Evolutionary conservation across 1,139 yeast genomes (phyloP), one percentile per base, ranked within the genome.

Genomic region (Protomyces inouyei): DNA sequence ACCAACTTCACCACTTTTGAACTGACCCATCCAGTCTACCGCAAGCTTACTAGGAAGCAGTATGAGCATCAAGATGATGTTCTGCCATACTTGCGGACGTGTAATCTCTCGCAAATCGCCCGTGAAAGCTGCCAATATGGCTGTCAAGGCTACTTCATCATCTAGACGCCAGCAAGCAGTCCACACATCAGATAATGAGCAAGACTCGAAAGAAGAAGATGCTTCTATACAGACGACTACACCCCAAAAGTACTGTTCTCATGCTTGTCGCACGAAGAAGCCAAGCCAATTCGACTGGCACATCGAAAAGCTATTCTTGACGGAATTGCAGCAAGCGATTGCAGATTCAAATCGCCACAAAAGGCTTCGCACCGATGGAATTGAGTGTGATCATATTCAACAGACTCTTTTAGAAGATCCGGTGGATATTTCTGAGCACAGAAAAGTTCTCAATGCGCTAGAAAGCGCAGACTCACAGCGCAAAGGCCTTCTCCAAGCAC

Each of bases 71-170:
- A 43, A 16, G 21, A 18, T 10, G 32, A 59, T 52, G 45, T 59
- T 59, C 28, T 59, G 63, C 32, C 57, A 32, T 16, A n/a, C 63
- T 16, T 59, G 63, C 18, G 63, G 63, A n/a, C 40, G 63, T 3
- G 32, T 59, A 37, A 59, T 52, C 16, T 52, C 57, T 3, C 56
- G 63, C 52, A 43, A 43, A 25, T 43, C 48, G 5, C 23, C 48
- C 18, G 18, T 21, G 18, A 43, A 43, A 18, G 48, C 48, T 43
- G 48, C 48, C 6, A 43, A 43, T n/a, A 16, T 43, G 23, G 23
- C 23, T 18, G 43, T n/a, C 16, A 37, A 37, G 43, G 16, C 43
- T 3, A 16, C 2, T 10, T 6, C 48, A n/a, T 18, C 48, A 5
- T 5, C 48, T 6, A 8, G 4, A 10, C 48, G 48, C 10, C 43